Evolutionary conservation across 2,329 filamentous ascomycete species (phyloP), one percentile per base, ranked within the genome.

Genomic region (Apiospora phragmitis): DNA sequence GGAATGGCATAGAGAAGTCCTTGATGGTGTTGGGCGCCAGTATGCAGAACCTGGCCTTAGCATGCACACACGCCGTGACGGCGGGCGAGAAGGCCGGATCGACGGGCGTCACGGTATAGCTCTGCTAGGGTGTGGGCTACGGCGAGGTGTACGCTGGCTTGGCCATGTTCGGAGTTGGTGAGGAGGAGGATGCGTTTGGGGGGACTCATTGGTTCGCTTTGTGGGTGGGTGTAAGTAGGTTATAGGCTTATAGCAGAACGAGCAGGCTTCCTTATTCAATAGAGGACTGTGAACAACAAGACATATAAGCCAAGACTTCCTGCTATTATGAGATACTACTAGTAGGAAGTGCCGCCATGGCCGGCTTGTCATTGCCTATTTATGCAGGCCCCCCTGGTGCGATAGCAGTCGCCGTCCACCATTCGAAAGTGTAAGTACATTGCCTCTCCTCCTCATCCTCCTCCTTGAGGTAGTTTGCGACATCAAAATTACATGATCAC

Each of bases 11-110:
- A 3, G 55, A 35, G 29, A 35, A 77, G 75, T 86, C 80, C 71
- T 83, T 73, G 76, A 83, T 68, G 55, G 83, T 79, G 49, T 85
- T 86, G 5, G 85, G 85, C 43, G 82, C 81, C 24, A 87, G 73
- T 9, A 70, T 55, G n/a, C 41, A 73, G 1, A 79, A 80, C 7
- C 79, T 79, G 43, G 79, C 73, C 0, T 76, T 76, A 3, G 79
- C 69, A 4, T 79, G 78, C 35, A 80, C 81, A 68, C 81, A 84
- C 0, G 83, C 84, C 43, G 85, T 83, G 9, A 84, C 70, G 0
- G 76, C 85, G 24, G 84, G 82, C 1, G 35, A 35, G 29, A 29
- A 59, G 29, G 51, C 51, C 12, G 35, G 3, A 6, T 59, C 29
- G 8, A 59, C 51, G 29, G 29, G 32, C 29, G 16, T 18, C 51